A percentile compares a stretch with the other conserved stretches of the same genome.
phyloP scores from a whole-genome alignment of 768 basidiomycete genomes.

The Boletus sp. region DNA sequence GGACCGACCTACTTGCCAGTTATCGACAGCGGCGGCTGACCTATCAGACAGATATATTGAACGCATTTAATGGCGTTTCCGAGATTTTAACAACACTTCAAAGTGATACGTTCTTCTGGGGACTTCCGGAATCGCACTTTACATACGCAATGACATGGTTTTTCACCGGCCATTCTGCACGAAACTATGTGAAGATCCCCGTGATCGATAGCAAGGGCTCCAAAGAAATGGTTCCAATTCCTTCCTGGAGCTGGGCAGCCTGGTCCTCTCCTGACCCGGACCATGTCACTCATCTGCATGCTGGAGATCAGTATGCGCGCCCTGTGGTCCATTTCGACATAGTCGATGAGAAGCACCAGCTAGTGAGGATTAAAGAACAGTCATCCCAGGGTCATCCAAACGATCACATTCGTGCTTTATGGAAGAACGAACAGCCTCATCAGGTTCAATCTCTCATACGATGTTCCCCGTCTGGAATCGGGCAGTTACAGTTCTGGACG shows the following conservation, averaged over 20 bases:
- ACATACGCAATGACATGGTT: constrained; percentile 10
- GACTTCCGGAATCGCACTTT: constrained; percentile 15
- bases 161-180: neutral
- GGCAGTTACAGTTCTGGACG: constrained; percentile 18
- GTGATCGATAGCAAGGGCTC: constrained; percentile 5
- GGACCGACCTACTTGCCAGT: neutral
- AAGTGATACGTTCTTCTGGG: constrained; percentile 13
- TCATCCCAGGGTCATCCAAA: neutral
- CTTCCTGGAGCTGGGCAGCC: constrained; percentile 20
- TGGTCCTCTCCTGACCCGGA: constrained; percentile 3
- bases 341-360: neutral
- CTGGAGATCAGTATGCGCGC: neutral
- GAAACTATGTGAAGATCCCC: constrained; percentile 1
- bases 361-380: constrained; percentile 1
- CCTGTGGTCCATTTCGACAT: constrained; percentile 8
- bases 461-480: neutral
- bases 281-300: neutral
- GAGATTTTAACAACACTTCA: constrained; percentile 9
- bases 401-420: neutral
- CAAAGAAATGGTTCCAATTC: constrained; percentile 2
- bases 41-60: constrained; percentile 14
- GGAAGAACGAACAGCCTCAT: neutral
- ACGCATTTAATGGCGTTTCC: constrained; percentile 15
- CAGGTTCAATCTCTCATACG: neutral
- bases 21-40: constrained; percentile 12